These are phyloP conservation scores for Trametes polyzona DNA, from an alignment of 1,284 basidiomycete genomes.

Conservation along the genomic window DNA sequence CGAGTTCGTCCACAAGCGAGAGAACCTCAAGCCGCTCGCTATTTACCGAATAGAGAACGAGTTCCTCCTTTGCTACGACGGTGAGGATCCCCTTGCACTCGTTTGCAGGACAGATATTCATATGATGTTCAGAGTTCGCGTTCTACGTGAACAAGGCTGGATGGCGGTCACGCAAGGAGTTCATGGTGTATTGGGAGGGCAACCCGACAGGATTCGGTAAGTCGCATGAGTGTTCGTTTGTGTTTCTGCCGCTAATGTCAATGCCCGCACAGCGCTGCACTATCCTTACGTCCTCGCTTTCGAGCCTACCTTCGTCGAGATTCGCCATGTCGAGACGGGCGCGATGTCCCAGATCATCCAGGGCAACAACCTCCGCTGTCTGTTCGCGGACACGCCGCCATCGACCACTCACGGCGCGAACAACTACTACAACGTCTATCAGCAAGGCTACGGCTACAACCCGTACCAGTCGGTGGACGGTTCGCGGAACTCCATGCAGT, in stretches of 20 bases:
- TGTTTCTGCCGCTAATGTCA: neutral
- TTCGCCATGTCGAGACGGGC: slow-evolving; percentile 94
- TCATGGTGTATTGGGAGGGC: slow-evolving; percentile 98
- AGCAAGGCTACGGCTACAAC: slow-evolving; percentile 38
- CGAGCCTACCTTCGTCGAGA: slow-evolving; percentile 95
- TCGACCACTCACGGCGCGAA: slow-evolving; percentile 63
- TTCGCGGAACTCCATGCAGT: slow-evolving; percentile 6
- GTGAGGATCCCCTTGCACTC: slow-evolving; percentile 48
- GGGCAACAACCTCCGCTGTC: slow-evolving; percentile 83
- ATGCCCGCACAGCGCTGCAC: slow-evolving; percentile 72
- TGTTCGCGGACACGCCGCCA: slow-evolving; percentile 94
- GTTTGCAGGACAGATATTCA: slow-evolving; percentile 8
- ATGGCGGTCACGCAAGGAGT: slow-evolving; percentile 87
- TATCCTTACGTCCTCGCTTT: slow-evolving; percentile 98
- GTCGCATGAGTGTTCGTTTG: slow-evolving; percentile 31
- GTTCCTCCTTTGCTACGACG: slow-evolving; percentile 97
- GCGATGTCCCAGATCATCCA: slow-evolving; percentile 95
- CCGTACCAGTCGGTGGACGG: slow-evolving; percentile 38
- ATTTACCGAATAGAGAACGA: slow-evolving; percentile 98
- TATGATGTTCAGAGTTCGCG: slow-evolving; percentile 80
- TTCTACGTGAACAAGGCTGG: slow-evolving; percentile 99
- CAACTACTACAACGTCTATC: slow-evolving; percentile 38
- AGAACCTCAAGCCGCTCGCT: slow-evolving; percentile 87
- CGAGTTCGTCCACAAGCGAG: slow-evolving; percentile 92
- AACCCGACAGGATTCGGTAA: slow-evolving; percentile 91